A percentile compares a stretch with the other conserved stretches of the same genome.
These are phyloP conservation scores for Teunomyces lycoperdinae DNA, from an alignment of 805 yeast species.

Conservation along the genomic window DNA sequence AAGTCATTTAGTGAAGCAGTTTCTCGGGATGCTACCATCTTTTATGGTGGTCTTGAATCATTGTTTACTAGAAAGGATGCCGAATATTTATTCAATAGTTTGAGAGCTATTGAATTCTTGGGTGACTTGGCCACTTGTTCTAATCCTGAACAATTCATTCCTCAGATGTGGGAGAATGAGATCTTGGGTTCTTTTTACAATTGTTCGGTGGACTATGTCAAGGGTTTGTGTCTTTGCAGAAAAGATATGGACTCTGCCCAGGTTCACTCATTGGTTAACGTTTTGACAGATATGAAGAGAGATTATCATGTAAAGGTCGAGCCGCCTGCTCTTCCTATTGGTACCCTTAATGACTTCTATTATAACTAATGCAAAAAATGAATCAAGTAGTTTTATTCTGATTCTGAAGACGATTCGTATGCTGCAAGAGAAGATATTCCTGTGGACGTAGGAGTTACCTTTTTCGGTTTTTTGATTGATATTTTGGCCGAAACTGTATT, in stretches of 20 bases:
- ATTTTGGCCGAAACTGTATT: conserved; percentile 7
- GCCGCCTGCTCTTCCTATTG: conserved; percentile 29
- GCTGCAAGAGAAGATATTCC: not conserved
- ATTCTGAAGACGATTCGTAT: not conserved
- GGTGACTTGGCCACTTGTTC: conserved; percentile 39
- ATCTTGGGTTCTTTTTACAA: conserved; percentile 69
- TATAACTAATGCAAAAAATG: conserved; percentile 11
- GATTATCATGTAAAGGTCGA: conserved; percentile 31
- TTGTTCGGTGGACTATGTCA: conserved; percentile 69
- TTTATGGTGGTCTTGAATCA: conserved; percentile 34
- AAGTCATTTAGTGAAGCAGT: conserved; percentile 39
- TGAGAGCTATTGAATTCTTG: conserved; percentile 40
- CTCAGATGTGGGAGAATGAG: conserved; percentile 53
- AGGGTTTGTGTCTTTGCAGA: conserved; percentile 55
- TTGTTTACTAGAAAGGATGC: conserved; percentile 41
- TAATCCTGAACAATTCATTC: conserved; percentile 31
- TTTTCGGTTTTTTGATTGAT: conserved; percentile 3
- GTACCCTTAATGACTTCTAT: conserved; percentile 34
- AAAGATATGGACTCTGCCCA: conserved; percentile 39
- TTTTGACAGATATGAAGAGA: conserved; percentile 27
- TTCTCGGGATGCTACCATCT: conserved; percentile 36
- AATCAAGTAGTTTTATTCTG: not conserved
- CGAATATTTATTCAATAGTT: conserved; percentile 35
- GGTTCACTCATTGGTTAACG: conserved; percentile 25
- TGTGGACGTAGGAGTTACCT: not conserved